phyloP scores from a whole-genome alignment of 208 protist species.

The Crithidia expoeki region DNA sequence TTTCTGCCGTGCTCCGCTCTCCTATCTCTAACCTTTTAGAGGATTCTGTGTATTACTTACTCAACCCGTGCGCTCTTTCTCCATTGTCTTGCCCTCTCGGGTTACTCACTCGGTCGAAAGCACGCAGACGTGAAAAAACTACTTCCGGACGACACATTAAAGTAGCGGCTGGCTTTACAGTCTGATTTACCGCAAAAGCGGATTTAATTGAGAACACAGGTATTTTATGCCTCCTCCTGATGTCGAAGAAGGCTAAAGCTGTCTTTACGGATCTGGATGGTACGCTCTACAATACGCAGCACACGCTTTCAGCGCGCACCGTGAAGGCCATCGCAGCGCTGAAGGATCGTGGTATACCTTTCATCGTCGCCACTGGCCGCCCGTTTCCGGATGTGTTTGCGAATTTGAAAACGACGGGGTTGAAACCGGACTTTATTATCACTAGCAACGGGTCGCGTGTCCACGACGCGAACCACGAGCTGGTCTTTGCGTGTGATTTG shows the following conservation, averaged over 20 bases:
- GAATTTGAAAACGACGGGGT: constrained; percentile 39
- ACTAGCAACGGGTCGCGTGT: constrained; percentile 79
- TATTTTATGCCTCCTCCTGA: neutral
- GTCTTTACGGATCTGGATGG: constrained; percentile 70
- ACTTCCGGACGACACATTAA: too few relatives aligned
- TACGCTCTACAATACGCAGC: constrained; percentile 53
- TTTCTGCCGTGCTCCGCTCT: too few relatives aligned
- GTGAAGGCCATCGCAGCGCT: constrained; percentile 35
- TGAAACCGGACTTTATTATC: constrained; percentile 68
- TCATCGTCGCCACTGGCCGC: constrained; percentile 74
- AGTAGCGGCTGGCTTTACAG: too few relatives aligned
- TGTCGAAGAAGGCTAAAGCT: constrained; percentile 34
- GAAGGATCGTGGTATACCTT: constrained; percentile 20
- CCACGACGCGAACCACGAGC: constrained; percentile 39
- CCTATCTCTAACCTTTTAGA: too few relatives aligned
- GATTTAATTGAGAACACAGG: too few relatives aligned
- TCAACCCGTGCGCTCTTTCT: too few relatives aligned
- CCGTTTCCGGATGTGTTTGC: constrained; percentile 68
- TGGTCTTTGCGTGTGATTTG: constrained; percentile 48
- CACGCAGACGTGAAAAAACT: too few relatives aligned
- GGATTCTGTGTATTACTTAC: too few relatives aligned
- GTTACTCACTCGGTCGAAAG: too few relatives aligned
- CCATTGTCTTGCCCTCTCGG: too few relatives aligned
- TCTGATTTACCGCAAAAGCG: too few relatives aligned
- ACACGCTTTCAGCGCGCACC: constrained; percentile 42